Evolutionary conservation across 805 yeast species (phyloP).

Genomic region (Starmera amethionina): DNA sequence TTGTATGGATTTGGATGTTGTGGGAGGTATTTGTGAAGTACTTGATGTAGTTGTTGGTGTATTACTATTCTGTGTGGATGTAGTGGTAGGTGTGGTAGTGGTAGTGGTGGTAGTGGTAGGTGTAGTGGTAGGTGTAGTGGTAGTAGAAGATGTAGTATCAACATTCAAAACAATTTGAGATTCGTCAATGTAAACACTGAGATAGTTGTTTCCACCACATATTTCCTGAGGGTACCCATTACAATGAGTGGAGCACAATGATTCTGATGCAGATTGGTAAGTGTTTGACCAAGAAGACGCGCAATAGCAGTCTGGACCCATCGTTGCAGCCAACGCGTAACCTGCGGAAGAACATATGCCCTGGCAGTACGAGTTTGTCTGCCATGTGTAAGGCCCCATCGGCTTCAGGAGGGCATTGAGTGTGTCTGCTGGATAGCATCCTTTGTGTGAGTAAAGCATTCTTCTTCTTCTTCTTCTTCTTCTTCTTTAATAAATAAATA

Average conservation of each 20-base stretch:
- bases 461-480: no score
- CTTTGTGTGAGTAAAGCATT: constrained; percentile 13
- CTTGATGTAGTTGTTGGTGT: constrained; percentile 7
- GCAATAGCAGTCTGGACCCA: constrained; percentile 59
- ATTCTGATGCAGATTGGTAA: constrained; percentile 16
- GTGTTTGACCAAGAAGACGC: constrained; percentile 38
- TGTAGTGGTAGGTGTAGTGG: constrained; percentile 2
- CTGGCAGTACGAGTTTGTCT: constrained; percentile 51
- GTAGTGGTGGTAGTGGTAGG: constrained; percentile 2
- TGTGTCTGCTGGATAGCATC: constrained; percentile 25
- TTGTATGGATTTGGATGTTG: constrained; percentile 5
- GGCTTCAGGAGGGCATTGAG: constrained; percentile 18
- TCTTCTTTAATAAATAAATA: no score
- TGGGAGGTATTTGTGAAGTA: constrained; percentile 3
- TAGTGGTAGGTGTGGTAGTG: constrained; percentile 6
- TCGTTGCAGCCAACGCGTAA: constrained; percentile 38
- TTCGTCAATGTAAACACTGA: constrained; percentile 28
- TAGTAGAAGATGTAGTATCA: background rate
- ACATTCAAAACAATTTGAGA: constrained; percentile 17
- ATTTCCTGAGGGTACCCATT: constrained; percentile 49
- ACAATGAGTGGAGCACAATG: constrained; percentile 39
- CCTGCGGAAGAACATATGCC: constrained; percentile 32
- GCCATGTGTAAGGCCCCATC: constrained; percentile 43
- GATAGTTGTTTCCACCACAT: constrained; percentile 54
- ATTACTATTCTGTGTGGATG: constrained; percentile 1